These are phyloP conservation scores for Citrus sp. DNA, from an alignment of 345 rosid species.

Conservation along the genomic window DNA sequence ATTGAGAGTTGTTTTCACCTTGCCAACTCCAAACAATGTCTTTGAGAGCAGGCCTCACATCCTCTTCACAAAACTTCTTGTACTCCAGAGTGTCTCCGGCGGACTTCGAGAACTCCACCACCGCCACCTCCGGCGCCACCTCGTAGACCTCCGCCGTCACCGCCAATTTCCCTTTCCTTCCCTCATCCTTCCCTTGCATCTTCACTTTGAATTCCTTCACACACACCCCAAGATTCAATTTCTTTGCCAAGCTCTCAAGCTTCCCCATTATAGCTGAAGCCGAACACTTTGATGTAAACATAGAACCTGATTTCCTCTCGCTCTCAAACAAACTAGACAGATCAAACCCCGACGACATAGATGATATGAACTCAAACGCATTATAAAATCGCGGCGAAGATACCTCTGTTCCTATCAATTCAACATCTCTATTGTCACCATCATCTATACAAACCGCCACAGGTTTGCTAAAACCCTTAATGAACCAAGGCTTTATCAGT, in stretches of 20 bases:
- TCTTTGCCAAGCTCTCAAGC: slow-evolving; percentile 36
- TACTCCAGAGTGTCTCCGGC: slow-evolving; percentile 49
- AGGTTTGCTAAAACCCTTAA: slow-evolving; percentile 19
- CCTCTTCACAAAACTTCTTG: slow-evolving; percentile 38
- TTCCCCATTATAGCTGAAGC: slow-evolving; percentile 32
- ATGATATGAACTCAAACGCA: slow-evolving; percentile 55
- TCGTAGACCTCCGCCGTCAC: slow-evolving; percentile 40
- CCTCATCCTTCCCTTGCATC: slow-evolving; percentile 40
- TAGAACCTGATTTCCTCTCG: slow-evolving; percentile 30
- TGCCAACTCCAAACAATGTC: slow-evolving; percentile 57
- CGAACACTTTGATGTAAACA: slow-evolving; percentile 43
- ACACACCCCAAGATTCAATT: slow-evolving; percentile 32
- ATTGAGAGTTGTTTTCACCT: slow-evolving; percentile 27
- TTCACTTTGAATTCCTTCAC: slow-evolving; percentile 38
- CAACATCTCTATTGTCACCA: slow-evolving; percentile 13
- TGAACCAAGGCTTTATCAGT: slow-evolving; percentile 40
- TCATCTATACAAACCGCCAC: slow-evolving; percentile 13
- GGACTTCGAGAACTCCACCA: slow-evolving; percentile 41
- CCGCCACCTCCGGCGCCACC: slow-evolving; percentile 38
- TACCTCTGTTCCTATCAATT: slow-evolving; percentile 9
- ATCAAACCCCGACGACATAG: slow-evolving; percentile 46
- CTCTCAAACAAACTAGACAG: slow-evolving; percentile 46
- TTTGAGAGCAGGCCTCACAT: slow-evolving; percentile 42
- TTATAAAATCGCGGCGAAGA: slow-evolving; percentile 27
- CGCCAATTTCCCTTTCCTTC: slow-evolving; percentile 40